Evolutionary conservation across 768 basidiomycete species (phyloP).

Genomic region (Dentipellis sp.): DNA sequence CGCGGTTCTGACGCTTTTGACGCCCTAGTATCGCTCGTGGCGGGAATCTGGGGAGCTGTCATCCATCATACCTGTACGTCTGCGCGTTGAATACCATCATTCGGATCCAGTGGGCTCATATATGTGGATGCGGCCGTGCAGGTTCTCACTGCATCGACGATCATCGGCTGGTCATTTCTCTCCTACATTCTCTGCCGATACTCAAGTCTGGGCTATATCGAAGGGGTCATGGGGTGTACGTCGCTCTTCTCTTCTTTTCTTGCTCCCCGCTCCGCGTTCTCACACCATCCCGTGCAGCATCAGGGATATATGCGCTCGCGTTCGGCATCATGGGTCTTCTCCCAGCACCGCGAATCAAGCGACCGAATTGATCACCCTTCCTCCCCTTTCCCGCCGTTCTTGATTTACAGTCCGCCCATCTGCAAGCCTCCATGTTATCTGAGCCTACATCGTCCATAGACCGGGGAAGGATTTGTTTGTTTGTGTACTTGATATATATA

Average conservation of each 20-base stretch:
- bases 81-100: not conserved
- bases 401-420: no score
- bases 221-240: conserved; percentile 56
- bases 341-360: conserved; percentile 37
- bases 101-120: not conserved
- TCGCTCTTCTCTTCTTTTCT: not conserved
- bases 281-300: conserved; percentile 31
- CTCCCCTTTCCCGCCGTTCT: not conserved
- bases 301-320: conserved; percentile 55
- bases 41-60: conserved; percentile 61
- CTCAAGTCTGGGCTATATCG: conserved; percentile 54
- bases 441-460: no score
- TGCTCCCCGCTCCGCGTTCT: not conserved
- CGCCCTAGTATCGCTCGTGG: conserved; percentile 61
- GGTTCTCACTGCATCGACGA: conserved; percentile 56
- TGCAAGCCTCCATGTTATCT: no score
- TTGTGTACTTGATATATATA: no score
- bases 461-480: no score
- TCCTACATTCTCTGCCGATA: conserved; percentile 57
- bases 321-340: conserved; percentile 73
- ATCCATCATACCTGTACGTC: conserved; percentile 48
- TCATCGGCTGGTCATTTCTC: conserved; percentile 59
- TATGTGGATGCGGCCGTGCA: conserved; percentile 2
- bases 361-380: not conserved
- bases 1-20: not conserved